Conservation (phyloP, 768 basidiomycete species). For the Podaxis mareebaensis region DNA sequence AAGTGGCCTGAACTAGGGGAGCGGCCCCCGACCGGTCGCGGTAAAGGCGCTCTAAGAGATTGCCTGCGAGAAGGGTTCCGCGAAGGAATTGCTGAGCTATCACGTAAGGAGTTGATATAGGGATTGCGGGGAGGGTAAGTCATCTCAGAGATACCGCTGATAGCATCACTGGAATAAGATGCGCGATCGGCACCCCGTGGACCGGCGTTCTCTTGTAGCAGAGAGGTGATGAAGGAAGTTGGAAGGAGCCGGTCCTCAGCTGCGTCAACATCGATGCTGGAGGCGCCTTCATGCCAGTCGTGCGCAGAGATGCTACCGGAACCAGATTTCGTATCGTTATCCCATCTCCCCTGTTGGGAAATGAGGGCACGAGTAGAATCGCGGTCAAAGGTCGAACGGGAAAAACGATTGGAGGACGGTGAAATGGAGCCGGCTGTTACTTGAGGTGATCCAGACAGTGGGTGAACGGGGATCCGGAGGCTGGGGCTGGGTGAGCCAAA, state of each 20-base stretch:
- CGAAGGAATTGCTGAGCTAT: neutral
- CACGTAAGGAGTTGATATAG: conserved; percentile 6
- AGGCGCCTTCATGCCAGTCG: conserved; percentile 65
- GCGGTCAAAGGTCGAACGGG: conserved; percentile 9
- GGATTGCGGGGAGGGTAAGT: conserved; percentile 46
- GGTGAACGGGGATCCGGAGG: conserved; percentile 20
- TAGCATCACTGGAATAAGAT: conserved; percentile 40
- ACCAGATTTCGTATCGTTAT: conserved; percentile 1
- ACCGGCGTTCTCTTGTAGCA: conserved; percentile 47
- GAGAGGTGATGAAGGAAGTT: conserved; percentile 60
- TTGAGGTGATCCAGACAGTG: neutral
- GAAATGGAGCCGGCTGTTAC: neutral
- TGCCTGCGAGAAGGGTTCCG: neutral
- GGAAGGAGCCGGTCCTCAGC: conserved; percentile 58
- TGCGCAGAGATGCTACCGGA: conserved; percentile 37
- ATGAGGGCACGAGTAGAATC: neutral
- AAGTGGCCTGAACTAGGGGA: neutral
- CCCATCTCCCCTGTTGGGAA: neutral
- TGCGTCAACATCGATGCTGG: conserved; percentile 56
- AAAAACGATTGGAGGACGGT: conserved; percentile 6
- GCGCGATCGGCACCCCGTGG: conserved; percentile 28
- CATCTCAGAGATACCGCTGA: conserved; percentile 55
- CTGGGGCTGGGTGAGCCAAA: conserved; percentile 29
- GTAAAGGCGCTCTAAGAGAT: neutral
- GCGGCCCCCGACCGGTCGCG: conserved; percentile 9